Percentiles rank a stretch among this genome's conserved stretches.
These are phyloP conservation scores for Populus hybrid DNA, from an alignment of 441 rosid genomes.

Conservation along the genomic window DNA sequence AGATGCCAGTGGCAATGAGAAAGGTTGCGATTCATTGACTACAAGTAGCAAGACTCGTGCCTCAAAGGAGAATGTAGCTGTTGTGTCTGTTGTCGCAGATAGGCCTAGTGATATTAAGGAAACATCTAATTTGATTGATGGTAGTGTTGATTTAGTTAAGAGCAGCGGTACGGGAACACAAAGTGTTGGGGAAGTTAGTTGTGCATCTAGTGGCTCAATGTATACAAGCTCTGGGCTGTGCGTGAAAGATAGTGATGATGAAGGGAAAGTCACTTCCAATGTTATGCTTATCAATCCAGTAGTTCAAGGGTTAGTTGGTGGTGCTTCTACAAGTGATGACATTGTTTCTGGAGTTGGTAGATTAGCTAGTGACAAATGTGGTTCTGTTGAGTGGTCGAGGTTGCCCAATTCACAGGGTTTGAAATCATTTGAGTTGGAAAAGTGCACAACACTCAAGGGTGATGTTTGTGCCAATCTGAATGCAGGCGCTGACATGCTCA, in stretches of 20 bases:
- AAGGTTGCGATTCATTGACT: conserved; percentile 18
- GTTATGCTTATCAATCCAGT: conserved; percentile 21
- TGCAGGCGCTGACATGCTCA: conserved; percentile 43
- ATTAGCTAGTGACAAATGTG: conserved; percentile 25
- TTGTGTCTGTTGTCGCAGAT: conserved; percentile 20
- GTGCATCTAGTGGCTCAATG: conserved; percentile 30
- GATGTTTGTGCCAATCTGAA: conserved; percentile 32
- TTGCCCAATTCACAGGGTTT: conserved; percentile 42
- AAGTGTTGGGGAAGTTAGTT: conserved; percentile 20
- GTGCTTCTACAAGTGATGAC: conserved; percentile 25
- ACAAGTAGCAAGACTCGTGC: conserved; percentile 14
- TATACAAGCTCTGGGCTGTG: conserved; percentile 19
- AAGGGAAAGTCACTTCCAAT: conserved; percentile 21
- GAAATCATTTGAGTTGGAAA: conserved; percentile 42
- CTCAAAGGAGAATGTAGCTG: conserved; percentile 7
- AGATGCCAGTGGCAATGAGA: conserved; percentile 3
- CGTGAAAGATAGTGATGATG: conserved; percentile 31
- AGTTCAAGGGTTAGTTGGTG: conserved; percentile 20
- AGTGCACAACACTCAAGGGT: conserved; percentile 39
- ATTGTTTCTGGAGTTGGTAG: conserved; percentile 31
- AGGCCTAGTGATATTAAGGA: conserved; percentile 29
- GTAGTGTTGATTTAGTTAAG: conserved; percentile 8
- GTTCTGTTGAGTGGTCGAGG: conserved; percentile 38
- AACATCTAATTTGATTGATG: conserved; percentile 25
- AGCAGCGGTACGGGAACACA: conserved; percentile 22